phyloP scores from a whole-genome alignment of 768 basidiomycete genomes.

The Macrolepiota fuliginosa region DNA sequence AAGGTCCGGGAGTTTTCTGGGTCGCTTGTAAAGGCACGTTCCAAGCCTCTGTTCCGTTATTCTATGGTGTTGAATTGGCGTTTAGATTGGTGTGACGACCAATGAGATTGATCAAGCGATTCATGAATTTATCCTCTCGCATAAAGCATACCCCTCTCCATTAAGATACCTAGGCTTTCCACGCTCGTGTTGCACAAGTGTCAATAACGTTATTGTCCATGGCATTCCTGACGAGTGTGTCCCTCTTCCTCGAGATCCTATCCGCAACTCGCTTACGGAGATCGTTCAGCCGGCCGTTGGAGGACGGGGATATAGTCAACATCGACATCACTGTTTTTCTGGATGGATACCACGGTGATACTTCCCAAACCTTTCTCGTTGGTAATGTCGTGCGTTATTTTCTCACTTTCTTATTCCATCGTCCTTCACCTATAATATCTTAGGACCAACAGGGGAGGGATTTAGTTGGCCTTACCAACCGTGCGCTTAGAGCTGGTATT shows the following conservation, averaged over 20 bases:
- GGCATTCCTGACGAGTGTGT: slow-evolving; percentile 89
- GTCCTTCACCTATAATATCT: not conserved
- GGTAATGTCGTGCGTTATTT: slow-evolving; percentile 62
- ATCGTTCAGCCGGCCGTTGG: slow-evolving; percentile 63
- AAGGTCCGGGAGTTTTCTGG: slow-evolving; percentile 54
- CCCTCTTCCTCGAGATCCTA: not conserved
- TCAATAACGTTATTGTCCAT: slow-evolving; percentile 86
- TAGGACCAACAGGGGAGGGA: slow-evolving; percentile 72
- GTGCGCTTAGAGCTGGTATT: slow-evolving; percentile 72
- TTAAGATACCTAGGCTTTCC: slow-evolving; percentile 75
- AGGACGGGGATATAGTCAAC: slow-evolving; percentile 85
- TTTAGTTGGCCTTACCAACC: slow-evolving; percentile 59
- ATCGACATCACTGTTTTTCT: slow-evolving; percentile 84
- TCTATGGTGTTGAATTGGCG: slow-evolving; percentile 1
- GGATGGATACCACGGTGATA: slow-evolving; percentile 89
- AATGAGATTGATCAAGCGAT: slow-evolving; percentile 68
- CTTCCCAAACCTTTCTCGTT: slow-evolving; percentile 79
- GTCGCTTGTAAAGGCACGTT: slow-evolving; percentile 48
- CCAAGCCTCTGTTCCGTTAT: not conserved
- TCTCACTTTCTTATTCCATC: not conserved
- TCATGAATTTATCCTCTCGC: slow-evolving; percentile 66
- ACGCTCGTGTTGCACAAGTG: slow-evolving; percentile 78
- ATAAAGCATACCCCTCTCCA: slow-evolving; percentile 85
- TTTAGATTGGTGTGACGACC: slow-evolving; percentile 71
- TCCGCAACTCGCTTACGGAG: slow-evolving; percentile 2